Percentiles rank a stretch among this genome's conserved stretches.
These are phyloP conservation scores for Byssoonygena ceratinophila DNA, from an alignment of 2,329 filamentous ascomycete genomes.

Conservation along the genomic window DNA sequence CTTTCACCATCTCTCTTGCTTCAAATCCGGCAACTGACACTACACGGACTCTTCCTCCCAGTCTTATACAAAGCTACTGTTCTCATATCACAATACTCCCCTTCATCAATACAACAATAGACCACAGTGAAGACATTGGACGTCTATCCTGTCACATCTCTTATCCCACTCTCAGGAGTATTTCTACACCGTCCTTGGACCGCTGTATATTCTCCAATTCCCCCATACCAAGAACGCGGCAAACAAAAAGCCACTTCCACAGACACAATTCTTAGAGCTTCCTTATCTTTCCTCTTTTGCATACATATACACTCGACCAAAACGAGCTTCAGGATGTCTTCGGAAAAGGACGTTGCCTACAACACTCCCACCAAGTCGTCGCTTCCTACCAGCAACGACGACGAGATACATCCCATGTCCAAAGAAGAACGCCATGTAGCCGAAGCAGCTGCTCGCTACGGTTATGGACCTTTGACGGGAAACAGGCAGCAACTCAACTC, in stretches of 20 bases:
- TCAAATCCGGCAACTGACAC: not conserved
- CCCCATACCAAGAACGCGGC: not conserved
- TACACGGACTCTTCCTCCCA: conserved; percentile 1
- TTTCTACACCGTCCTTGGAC: conserved; percentile 6
- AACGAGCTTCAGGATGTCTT: not conserved
- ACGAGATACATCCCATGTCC: conserved; percentile 26
- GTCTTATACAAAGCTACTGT: not conserved
- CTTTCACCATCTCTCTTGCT: not conserved
- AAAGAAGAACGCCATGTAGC: conserved; percentile 38
- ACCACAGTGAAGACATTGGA: not conserved
- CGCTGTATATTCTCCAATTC: not conserved
- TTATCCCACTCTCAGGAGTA: not conserved
- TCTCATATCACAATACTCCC: not conserved
- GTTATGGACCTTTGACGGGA: conserved; percentile 43
- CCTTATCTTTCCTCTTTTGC: not conserved
- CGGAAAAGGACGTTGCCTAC: conserved; percentile 1
- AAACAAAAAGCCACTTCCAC: not conserved
- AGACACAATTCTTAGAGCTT: not conserved
- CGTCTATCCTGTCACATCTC: not conserved
- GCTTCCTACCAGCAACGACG: conserved; percentile 5
- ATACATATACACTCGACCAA: not conserved
- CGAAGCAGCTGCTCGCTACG: conserved; percentile 38
- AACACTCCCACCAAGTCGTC: conserved; percentile 7
- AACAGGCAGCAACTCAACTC: conserved; percentile 44
- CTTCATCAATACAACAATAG: not conserved